phyloP scores from a whole-genome alignment of 805 yeast genomes.

The Candida schatavii region DNA sequence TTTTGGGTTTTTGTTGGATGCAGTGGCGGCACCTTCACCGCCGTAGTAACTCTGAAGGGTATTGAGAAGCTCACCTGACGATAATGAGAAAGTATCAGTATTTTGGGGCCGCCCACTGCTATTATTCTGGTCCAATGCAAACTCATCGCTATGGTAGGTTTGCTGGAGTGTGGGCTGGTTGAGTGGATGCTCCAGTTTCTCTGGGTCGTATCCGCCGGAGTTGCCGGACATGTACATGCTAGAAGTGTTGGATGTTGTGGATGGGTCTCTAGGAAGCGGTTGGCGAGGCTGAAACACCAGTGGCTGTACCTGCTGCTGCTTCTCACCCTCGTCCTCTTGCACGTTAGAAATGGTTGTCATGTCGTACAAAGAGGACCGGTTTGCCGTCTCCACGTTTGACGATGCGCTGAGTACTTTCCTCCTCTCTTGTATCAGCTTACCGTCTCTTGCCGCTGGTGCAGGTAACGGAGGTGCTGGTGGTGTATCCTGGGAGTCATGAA shows the following conservation, averaged over 20 bases:
- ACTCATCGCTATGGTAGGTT: not conserved
- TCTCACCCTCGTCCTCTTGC: not conserved
- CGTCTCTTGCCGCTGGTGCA: not conserved
- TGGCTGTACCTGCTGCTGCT: not conserved
- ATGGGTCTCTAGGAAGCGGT: not conserved
- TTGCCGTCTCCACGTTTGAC: conserved; percentile 14
- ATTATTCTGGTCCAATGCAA: not conserved
- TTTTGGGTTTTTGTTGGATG: not conserved
- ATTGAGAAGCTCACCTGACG: conserved; percentile 29
- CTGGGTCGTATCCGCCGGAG: not conserved
- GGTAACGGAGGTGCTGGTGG: not conserved
- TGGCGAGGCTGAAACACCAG: not conserved
- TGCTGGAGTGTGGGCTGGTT: not conserved
- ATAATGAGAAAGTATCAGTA: conserved; percentile 18
- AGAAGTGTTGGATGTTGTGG: not conserved
- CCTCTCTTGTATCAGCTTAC: conserved; percentile 5
- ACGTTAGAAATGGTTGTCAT: conserved; percentile 12
- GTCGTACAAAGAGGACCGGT: conserved; percentile 16
- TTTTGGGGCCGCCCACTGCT: conserved; percentile 7
- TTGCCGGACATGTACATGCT: conserved; percentile 4
- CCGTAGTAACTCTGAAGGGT: conserved; percentile 11
- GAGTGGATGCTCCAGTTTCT: conserved; percentile 1
- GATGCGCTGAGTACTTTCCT: conserved; percentile 16
- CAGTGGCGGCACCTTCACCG: not conserved
- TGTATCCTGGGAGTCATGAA: conserved; percentile 7